A percentile compares a stretch with the other conserved stretches of the same genome.
phyloP scores from a whole-genome alignment of 805 yeast genomes.

The Metschnikowia santaceciliae region DNA sequence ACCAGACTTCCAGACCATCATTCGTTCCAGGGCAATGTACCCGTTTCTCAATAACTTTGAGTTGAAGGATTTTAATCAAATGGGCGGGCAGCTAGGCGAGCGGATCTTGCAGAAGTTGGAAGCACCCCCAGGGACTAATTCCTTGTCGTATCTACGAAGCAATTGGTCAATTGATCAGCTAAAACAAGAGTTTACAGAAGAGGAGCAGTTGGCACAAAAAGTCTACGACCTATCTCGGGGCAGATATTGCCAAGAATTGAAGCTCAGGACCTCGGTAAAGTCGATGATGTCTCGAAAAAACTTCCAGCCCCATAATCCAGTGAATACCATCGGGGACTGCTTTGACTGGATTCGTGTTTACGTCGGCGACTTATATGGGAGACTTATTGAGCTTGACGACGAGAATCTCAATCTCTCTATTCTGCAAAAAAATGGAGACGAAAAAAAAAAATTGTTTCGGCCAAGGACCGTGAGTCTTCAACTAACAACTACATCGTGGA shows the following conservation, averaged over 20 bases:
- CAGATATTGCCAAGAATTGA: slow-evolving; percentile 47
- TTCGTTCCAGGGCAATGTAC: slow-evolving; percentile 46
- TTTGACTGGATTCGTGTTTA: slow-evolving; percentile 78
- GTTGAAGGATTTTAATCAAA: slow-evolving; percentile 75
- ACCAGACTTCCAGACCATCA: slow-evolving; percentile 82
- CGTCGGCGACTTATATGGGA: slow-evolving; percentile 68
- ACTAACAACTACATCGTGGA: slow-evolving; percentile 21
- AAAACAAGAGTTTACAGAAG: slow-evolving; percentile 28
- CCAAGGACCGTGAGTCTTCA: slow-evolving; percentile 55
- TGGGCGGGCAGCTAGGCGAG: slow-evolving; percentile 88
- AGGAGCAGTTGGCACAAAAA: slow-evolving; percentile 48
- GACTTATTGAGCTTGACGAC: slow-evolving; percentile 72
- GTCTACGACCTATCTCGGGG: slow-evolving; percentile 68
- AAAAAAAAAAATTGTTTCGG: slow-evolving; percentile 32
- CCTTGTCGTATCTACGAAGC: slow-evolving; percentile 45
- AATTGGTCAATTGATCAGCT: slow-evolving; percentile 33
- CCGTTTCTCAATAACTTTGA: slow-evolving; percentile 58
- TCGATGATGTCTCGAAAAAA: slow-evolving; percentile 90
- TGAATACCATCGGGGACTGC: slow-evolving; percentile 53
- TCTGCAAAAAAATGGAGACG: slow-evolving; percentile 21
- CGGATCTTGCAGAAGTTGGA: slow-evolving; percentile 46
- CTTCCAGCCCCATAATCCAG: slow-evolving; percentile 52
- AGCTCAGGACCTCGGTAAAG: slow-evolving; percentile 58
- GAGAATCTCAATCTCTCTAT: slow-evolving; percentile 42
- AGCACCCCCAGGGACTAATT: slow-evolving; percentile 47